Conservation (phyloP, 768 basidiomycete genomes). For the Serendipita vermifera region DNA sequence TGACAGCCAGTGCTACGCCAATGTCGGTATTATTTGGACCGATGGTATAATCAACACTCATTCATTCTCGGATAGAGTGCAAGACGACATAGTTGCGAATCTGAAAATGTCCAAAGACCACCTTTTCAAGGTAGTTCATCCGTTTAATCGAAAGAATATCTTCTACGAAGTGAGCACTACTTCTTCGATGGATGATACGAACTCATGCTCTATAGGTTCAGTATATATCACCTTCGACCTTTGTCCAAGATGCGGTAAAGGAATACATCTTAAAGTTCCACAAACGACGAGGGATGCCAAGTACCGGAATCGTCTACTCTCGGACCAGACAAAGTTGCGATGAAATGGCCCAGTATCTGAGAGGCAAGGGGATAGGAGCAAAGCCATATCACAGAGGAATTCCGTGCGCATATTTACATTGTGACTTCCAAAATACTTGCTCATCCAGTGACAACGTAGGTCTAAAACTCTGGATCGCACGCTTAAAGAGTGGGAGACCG, state of each 20-base stretch:
- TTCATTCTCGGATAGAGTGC: conserved; percentile 39
- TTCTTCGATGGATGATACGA: not conserved
- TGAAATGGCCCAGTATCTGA: conserved; percentile 49
- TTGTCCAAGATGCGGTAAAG: conserved; percentile 36
- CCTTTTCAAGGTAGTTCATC: conserved; percentile 54
- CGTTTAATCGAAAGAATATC: conserved; percentile 68
- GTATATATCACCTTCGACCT: conserved; percentile 37
- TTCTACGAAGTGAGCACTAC: conserved; percentile 54
- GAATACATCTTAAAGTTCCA: conserved; percentile 56
- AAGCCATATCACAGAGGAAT: conserved; percentile 67
- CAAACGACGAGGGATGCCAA: conserved; percentile 41
- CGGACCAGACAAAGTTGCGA: conserved; percentile 55
- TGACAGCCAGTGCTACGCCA: conserved; percentile 72
- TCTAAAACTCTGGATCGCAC: conserved; percentile 37
- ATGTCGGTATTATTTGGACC: conserved; percentile 29
- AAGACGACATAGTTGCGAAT: conserved; percentile 54
- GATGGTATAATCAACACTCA: not conserved
- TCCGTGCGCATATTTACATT: conserved; percentile 19
- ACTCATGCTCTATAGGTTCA: conserved; percentile 36
- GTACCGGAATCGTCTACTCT: conserved; percentile 70
- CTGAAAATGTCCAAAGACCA: conserved; percentile 45
- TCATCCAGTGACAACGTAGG: conserved; percentile 24
- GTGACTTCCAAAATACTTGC: not conserved
- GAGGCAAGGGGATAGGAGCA: conserved; percentile 51
- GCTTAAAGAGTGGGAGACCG: conserved; percentile 44